Percentiles rank a stretch among this genome's conserved stretches.
These are phyloP conservation scores for Malassezia cuniculi DNA, from an alignment of 1,284 basidiomycete genomes.

Conservation along the genomic window DNA sequence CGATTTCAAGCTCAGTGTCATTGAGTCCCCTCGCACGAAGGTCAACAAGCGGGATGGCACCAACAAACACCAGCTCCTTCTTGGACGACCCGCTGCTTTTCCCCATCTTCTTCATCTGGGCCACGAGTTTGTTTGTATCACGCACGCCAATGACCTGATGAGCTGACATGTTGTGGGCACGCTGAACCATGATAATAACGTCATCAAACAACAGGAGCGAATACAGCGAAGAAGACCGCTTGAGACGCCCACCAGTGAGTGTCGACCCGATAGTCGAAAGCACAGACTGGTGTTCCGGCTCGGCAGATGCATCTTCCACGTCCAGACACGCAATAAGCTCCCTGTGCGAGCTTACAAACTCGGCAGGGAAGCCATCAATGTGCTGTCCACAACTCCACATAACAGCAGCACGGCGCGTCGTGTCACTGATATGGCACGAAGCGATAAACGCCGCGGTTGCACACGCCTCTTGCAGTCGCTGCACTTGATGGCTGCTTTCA, in stretches of 20 bases:
- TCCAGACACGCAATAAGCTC: conserved; percentile 86
- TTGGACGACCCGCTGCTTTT: conserved; percentile 50
- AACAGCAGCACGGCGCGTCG: conserved; percentile 73
- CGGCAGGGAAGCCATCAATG: conserved; percentile 73
- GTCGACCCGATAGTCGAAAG: conserved; percentile 5
- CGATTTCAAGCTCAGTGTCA: conserved; percentile 51
- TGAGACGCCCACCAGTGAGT: conserved; percentile 2
- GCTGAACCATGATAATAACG: conserved; percentile 78
- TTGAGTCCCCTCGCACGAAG: conserved; percentile 53
- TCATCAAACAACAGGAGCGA: conserved; percentile 86
- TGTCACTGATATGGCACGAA: conserved; percentile 76
- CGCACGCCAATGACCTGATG: conserved; percentile 68
- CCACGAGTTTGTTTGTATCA: conserved; percentile 60
- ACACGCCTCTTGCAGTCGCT: conserved; percentile 62
- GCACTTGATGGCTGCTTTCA: conserved; percentile 48
- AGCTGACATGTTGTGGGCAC: conserved; percentile 62
- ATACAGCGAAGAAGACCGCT: not conserved
- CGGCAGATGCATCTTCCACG: conserved; percentile 57
- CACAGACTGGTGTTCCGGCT: not conserved
- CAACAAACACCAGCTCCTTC: conserved; percentile 70
- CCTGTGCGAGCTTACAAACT: conserved; percentile 54
- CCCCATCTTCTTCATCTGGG: conserved; percentile 33
- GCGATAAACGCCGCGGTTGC: conserved; percentile 82
- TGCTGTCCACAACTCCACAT: conserved; percentile 73
- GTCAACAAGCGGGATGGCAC: conserved; percentile 70